These are phyloP conservation scores for Nannochloropsis gaditana DNA, from an alignment of 108 stramenopile species.

Conservation along the genomic window DNA sequence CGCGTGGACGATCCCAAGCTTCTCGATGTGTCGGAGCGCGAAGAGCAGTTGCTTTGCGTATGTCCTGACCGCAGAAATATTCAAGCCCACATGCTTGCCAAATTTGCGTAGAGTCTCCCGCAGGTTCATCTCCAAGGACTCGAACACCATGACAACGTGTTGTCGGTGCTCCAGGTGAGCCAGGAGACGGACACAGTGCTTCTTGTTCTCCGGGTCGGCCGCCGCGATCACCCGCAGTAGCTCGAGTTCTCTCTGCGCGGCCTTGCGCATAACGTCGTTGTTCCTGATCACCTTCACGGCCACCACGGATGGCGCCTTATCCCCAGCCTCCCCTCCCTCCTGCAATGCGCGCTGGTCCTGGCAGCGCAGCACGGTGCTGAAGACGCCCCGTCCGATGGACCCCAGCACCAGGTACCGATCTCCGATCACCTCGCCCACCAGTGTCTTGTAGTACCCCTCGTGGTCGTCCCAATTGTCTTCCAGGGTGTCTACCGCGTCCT, in stretches of 20 bases:
- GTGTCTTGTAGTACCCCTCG: constrained; percentile 95
- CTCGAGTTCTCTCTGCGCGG: constrained; percentile 53
- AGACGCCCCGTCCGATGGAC: constrained; percentile 90
- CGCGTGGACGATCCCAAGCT: constrained; percentile 81
- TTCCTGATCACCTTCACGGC: constrained; percentile 93
- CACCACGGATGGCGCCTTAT: constrained; percentile 52
- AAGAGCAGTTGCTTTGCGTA: constrained; percentile 83
- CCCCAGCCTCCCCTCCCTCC: constrained; percentile 41
- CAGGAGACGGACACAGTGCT: constrained; percentile 55
- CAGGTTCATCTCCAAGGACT: constrained; percentile 72
- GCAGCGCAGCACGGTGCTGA: constrained; percentile 84
- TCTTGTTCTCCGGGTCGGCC: constrained; percentile 41
- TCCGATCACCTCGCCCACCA: constrained; percentile 68
- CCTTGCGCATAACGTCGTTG: constrained; percentile 95
- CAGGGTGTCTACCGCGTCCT: constrained; percentile 25
- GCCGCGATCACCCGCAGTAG: constrained; percentile 45
- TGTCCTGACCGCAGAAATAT: constrained; percentile 72
- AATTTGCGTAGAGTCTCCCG: constrained; percentile 77
- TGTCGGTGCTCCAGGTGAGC: constrained; percentile 61
- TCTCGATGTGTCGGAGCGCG: constrained; percentile 73
- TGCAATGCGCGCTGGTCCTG: constrained; percentile 44
- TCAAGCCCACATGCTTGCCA: constrained; percentile 64
- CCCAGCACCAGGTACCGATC: constrained; percentile 72
- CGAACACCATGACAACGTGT: constrained; percentile 75
- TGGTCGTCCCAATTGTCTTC: constrained; percentile 77